Evolutionary conservation across 768 basidiomycete species (phyloP).

Genomic region (Terana coerulea): DNA sequence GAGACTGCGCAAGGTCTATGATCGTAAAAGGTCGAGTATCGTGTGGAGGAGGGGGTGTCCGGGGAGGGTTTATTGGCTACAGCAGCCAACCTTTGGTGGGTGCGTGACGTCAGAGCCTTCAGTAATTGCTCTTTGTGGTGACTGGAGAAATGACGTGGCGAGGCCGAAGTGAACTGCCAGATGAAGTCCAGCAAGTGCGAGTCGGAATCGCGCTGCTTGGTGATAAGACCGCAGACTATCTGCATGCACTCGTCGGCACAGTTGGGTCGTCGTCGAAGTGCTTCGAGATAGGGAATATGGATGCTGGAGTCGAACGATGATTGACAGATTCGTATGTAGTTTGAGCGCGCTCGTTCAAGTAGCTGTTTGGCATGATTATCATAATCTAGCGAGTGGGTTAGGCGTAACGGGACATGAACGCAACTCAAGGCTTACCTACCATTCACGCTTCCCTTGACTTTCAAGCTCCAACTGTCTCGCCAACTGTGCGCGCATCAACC

Average conservation of each 20-base stretch:
- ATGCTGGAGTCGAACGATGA: constrained; percentile 37
- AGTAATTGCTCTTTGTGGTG: not conserved
- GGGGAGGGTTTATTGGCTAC: not conserved
- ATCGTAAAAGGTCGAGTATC: not conserved
- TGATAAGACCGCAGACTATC: not conserved
- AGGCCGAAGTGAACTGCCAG: constrained; percentile 6
- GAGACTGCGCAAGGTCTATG: not conserved
- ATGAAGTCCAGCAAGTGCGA: constrained; percentile 2
- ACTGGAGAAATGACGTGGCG: not conserved
- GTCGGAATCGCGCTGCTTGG: not conserved
- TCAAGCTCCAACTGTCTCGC: constrained; percentile 13
- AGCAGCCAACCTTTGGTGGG: not conserved
- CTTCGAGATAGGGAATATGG: constrained; percentile 44
- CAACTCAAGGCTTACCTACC: not conserved
- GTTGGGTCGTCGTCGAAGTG: constrained; percentile 32
- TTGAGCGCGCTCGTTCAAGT: constrained; percentile 28
- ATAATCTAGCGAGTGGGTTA: no score
- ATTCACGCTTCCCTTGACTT: not conserved
- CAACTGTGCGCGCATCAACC: constrained; percentile 52
- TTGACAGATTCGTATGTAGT: constrained; percentile 39
- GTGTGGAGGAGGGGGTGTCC: not conserved
- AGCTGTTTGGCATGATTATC: no score
- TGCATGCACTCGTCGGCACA: constrained; percentile 20
- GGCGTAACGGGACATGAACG: not conserved
- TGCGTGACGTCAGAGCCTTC: not conserved